Conservation (phyloP, 176 grass and related monocot species). For the Musa beccarii region DNA sequence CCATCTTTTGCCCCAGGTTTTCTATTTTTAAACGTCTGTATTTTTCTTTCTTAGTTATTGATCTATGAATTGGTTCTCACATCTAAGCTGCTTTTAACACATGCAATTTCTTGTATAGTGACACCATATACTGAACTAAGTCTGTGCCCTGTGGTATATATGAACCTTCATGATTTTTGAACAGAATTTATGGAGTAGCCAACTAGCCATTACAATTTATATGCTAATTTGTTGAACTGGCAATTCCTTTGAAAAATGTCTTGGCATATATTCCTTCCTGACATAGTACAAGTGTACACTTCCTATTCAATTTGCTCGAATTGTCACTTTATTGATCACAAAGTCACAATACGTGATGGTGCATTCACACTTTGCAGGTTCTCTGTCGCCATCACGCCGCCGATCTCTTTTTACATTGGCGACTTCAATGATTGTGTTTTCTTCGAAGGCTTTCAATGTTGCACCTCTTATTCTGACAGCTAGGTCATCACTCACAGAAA, state of each 20-base stretch:
- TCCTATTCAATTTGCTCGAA: too few relatives aligned
- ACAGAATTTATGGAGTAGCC: too few relatives aligned
- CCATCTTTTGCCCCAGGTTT: neutral
- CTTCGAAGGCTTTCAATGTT: constrained; percentile 87
- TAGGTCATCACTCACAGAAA: constrained; percentile 56
- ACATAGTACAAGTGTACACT: too few relatives aligned
- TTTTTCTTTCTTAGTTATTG: too few relatives aligned
- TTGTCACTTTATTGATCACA: neutral
- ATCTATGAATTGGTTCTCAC: too few relatives aligned
- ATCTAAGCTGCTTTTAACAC: neutral
- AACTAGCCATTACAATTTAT: too few relatives aligned
- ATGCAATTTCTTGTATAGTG: neutral
- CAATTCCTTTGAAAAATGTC: too few relatives aligned
- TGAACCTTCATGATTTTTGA: neutral
- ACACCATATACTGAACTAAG: neutral
- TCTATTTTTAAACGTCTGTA: too few relatives aligned
- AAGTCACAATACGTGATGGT: neutral
- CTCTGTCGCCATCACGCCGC: constrained; percentile 52
- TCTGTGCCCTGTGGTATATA: neutral
- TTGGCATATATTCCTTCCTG: too few relatives aligned
- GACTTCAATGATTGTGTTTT: constrained; percentile 88
- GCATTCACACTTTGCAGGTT: constrained; percentile 42
- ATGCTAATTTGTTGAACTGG: too few relatives aligned
- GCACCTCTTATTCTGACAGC: constrained; percentile 59
- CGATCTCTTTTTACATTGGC: constrained; percentile 88